Evolutionary conservation across 192 early-diverging fungal species (phyloP), one percentile per base, ranked within the genome.

Genomic region (Phycomyces blakesleeanus): DNA sequence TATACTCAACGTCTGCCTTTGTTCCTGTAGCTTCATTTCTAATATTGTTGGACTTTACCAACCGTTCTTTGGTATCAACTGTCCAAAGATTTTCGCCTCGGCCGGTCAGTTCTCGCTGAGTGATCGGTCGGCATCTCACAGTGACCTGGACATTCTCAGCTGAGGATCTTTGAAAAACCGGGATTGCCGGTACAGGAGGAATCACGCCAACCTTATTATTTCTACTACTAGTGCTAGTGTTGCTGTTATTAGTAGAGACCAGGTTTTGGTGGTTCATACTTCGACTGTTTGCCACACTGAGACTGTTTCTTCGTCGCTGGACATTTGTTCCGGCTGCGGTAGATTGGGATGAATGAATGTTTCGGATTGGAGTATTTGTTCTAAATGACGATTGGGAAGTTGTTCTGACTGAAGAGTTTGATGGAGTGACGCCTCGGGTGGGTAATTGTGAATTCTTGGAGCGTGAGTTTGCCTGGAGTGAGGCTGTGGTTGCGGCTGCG

Each of bases 91-190:
- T 57, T 34, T 80, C 75, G 16, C 77, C 64, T n/a, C 74, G 66
- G 7, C 77, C 67, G 20, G 72, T 73, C 38, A 77, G 58, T 67
- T 92, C 89, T 18, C 77, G 77, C 20, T 70, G 73, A 53, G 82
- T 88, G 12, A 84, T 78, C 22, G 90, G 90, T 42, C 90, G 80
- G 38, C 87, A 78, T 55, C 90, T 84, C 42, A 92, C 85, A 11
- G 85, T 84, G 37, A 92, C 90, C 29, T 87, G 84, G 24, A 92
- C 79, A 57, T 78, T 81, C 50, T 84, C 69, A 11, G 47, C 40
- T 24, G 22, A 41, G 15, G 27, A 18, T 39, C 55, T 56, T 34
- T 34, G 29, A 7, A 47, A 47, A 12, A 11, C 15, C 11, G 44
- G 44, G 11, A 47, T 47, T 2, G 44, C 44, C 2, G 44, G 29